A percentile compares a stretch with the other conserved stretches of the same genome.
These are phyloP conservation scores for Salicornia ramosissima DNA, from an alignment of 148 eudicot genomes.

Conservation along the genomic window DNA sequence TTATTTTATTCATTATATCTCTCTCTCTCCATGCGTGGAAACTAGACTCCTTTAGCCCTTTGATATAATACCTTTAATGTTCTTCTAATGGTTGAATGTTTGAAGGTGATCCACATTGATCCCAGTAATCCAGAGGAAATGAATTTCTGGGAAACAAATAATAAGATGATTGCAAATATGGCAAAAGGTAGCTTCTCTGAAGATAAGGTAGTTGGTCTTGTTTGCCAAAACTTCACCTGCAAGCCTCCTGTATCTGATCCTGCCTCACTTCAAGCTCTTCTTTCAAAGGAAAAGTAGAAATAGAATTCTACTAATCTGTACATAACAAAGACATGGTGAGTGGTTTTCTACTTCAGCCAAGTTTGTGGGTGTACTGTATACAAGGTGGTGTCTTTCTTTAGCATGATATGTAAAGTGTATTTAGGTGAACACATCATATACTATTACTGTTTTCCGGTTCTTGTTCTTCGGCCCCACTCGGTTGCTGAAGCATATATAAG, in stretches of 20 bases:
- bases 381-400: too few relatives aligned
- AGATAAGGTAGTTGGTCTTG: slow-evolving; percentile 59
- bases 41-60: background rate
- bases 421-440: too few relatives aligned
- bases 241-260: slow-evolving; percentile 62
- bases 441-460: too few relatives aligned
- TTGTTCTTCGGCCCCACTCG: too few relatives aligned
- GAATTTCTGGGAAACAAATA: slow-evolving; percentile 32
- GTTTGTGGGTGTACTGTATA: background rate
- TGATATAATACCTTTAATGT: too few relatives aligned
- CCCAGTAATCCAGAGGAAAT: slow-evolving; percentile 29
- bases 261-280: slow-evolving; percentile 49
- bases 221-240: slow-evolving; percentile 85
- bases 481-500: too few relatives aligned
- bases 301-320: background rate
- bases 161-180: slow-evolving; percentile 55
- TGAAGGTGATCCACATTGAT: slow-evolving; percentile 81
- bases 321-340: background rate
- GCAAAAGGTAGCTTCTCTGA: slow-evolving; percentile 44
- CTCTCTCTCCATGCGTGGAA: too few relatives aligned
- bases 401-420: too few relatives aligned
- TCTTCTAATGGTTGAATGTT: background rate
- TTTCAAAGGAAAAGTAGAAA: slow-evolving; percentile 21
- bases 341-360: background rate
- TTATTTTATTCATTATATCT: too few relatives aligned